Percentiles rank a stretch among this genome's conserved stretches.
These are phyloP conservation scores for Sporothrix humicola DNA, from an alignment of 2,329 filamentous ascomycete species.

Conservation along the genomic window DNA sequence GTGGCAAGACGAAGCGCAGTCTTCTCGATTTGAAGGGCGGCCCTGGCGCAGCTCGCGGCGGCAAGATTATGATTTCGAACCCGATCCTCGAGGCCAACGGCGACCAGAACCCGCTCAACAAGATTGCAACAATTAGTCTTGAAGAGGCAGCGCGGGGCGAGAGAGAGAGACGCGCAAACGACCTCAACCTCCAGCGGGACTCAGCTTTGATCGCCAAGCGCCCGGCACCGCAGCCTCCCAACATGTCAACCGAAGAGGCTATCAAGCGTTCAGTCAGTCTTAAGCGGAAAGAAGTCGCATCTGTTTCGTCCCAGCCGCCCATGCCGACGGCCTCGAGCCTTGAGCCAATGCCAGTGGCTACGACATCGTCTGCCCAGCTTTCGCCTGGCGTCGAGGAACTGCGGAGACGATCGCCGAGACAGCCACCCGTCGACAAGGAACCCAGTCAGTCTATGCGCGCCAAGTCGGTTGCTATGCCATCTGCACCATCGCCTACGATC, in stretches of 20 bases:
- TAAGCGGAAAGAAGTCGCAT: conserved; percentile 49
- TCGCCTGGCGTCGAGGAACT: conserved; percentile 59
- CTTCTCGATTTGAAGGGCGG: conserved; percentile 41
- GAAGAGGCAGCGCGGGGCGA: conserved; percentile 56
- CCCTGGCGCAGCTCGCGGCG: conserved; percentile 39
- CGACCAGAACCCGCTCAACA: conserved; percentile 51
- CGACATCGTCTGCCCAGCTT: conserved; percentile 55
- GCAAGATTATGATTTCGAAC: conserved; percentile 56
- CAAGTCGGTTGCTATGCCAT: not conserved
- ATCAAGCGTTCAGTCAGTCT: conserved; percentile 46
- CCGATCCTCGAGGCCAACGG: conserved; percentile 52
- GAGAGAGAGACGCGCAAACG: conserved; percentile 50
- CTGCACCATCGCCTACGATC: conserved; percentile 25
- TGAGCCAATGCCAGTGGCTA: conserved; percentile 45
- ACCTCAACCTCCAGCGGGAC: conserved; percentile 41
- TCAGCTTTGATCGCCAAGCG: conserved; percentile 47
- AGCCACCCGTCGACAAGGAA: conserved; percentile 39
- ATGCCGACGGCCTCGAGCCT: conserved; percentile 38
- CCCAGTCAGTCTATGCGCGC: not conserved
- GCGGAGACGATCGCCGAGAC: conserved; percentile 58
- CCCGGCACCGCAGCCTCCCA: conserved; percentile 48
- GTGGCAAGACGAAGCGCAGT: conserved; percentile 41
- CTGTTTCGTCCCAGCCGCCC: conserved; percentile 39
- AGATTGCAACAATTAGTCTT: conserved; percentile 57
- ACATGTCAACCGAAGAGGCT: conserved; percentile 44